Base-by-base conservation (phyloP, 208 protist genomes). In the Leishmania guyanensis region DNA sequence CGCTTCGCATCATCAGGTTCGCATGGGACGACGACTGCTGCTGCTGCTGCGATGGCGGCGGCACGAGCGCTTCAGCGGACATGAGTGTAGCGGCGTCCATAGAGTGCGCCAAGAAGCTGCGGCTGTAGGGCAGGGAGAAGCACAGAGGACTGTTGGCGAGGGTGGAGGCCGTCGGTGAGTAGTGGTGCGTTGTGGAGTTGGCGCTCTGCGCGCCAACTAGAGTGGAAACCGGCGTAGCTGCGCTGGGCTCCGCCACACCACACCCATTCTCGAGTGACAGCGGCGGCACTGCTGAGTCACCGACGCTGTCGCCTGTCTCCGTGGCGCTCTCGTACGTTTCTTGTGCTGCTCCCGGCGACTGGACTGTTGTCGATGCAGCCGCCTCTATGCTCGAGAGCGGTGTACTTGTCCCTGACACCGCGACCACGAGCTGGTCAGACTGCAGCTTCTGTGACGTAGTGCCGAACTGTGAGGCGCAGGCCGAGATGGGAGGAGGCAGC, bases 371-470 rank as follows among this genome's bases (percentile, higher is more conserved):
- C 5, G 56, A n/a, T 4, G 36, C 56, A 4, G 14, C 74, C 4
- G 54, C 54, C 33, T 64, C 73, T 54, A 29, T n/a, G 33, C 73
- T 64, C 17, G 51, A 60, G 33, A 43, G n/a, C 36, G 73, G 50
- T 26, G 60, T 68, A 26, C 58, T 68, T 33, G 50, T 16, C 22
- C n/a, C n/a, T 50, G 62, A 79, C 36, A 12, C n/a, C 46, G 33
- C 48, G 16, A 17, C 76, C 14, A 53, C 43, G 33, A 48, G 48
- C 36, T 56, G 46, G 53, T 48, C 65, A 16, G 62, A 75, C 60
- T 72, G 77, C 46, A 64, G 76, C 29, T 78, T 65, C 43, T 51
- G 78, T 75, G 75, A 53, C 64, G 66, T 77, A 70, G 54, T 70
- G 72, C 58, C 62, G 22, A n/a, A 48, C 22, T 2, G 43, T 3